Base-by-base conservation (phyloP, 1,139 yeast species). In the Wickerhamomyces sp. region DNA sequence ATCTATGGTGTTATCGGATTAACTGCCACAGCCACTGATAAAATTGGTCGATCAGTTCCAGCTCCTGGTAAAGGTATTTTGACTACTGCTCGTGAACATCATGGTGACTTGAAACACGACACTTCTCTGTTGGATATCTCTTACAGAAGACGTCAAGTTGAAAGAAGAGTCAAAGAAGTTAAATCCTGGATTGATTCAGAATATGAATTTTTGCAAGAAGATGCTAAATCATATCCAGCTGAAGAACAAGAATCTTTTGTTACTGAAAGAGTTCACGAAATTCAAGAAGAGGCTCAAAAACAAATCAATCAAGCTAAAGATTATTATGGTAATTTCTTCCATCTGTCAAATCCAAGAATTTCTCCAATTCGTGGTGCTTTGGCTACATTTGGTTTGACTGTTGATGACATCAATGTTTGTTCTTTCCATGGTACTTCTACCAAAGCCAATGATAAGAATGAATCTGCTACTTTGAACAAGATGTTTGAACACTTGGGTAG, bases 391-490 rank as follows among this genome's bases (percentile, higher is more conserved):
- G 89, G 90, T 61, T 79, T 92, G 62, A 82, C 96, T 40, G 74
- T 94, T 60, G 99, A 92, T 64, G 99, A 92, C 61, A 72, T 92
- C 61, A 96, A 87, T 40, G 97, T 90, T 55, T 94, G 97, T 44
- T 90, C 97, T n/a, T 89, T 92, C 95, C 99, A 92, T 62, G 98
- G 98, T 71, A 92, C 98, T 33, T 90, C 97, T 27, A 92, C 98
- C 47, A 84, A 81, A 71, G 98, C 98, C 49, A 92, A 92, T 63
- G 98, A 92, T 65, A 92, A 92, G 87, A 92, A 92, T 65, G 98
- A 92, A 73, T 81, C 96, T 48, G 82, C 84, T 45, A 87, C 97
- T 39, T 74, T 92, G 64, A 83, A 92, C 65, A 70, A 76, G 53
- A 92, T 92, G 97, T 83, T 94, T 82, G 72, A 76, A 61, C 98